Conservation (phyloP, 225 moss, liverwort and hornwort species). For the Pseudisothecium myosuroides region DNA sequence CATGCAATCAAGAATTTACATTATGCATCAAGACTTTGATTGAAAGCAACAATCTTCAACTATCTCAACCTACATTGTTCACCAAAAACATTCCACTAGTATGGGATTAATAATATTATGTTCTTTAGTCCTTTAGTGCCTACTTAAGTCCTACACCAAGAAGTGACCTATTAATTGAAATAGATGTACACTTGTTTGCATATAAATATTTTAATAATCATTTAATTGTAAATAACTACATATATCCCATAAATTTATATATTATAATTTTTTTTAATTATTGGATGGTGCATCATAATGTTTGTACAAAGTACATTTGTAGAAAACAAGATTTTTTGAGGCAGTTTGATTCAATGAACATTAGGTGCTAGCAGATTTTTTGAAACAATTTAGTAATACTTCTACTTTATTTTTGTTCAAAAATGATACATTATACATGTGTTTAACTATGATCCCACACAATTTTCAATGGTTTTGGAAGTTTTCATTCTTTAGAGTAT, state of each 20-base stretch:
- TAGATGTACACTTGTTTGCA: neutral
- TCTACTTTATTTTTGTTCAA: neutral
- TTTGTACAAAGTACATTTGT: neutral
- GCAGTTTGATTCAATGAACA: neutral
- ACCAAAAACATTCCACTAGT: neutral
- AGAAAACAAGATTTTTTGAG: neutral
- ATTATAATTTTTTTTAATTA: neutral
- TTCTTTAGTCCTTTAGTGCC: neutral
- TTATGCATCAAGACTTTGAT: rapidly evolving
- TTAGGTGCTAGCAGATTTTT: neutral
- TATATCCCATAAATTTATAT: neutral
- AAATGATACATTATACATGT: neutral
- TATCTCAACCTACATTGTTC: neutral
- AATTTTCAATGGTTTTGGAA: too few species aligned
- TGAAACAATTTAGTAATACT: rapidly evolving
- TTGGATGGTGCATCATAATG: rapidly evolving
- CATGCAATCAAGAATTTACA: neutral
- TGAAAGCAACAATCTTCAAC: neutral
- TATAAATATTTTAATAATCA: neutral
- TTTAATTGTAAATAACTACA: neutral
- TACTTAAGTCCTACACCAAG: rapidly evolving
- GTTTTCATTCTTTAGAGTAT: rapidly evolving
- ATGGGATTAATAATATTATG: neutral
- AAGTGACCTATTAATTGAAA: neutral
- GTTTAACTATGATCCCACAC: rapidly evolving